Evolutionary conservation across 208 protist genomes (phyloP), one percentile per base, ranked within the genome.

Genomic region (Angomonas deanei): DNA sequence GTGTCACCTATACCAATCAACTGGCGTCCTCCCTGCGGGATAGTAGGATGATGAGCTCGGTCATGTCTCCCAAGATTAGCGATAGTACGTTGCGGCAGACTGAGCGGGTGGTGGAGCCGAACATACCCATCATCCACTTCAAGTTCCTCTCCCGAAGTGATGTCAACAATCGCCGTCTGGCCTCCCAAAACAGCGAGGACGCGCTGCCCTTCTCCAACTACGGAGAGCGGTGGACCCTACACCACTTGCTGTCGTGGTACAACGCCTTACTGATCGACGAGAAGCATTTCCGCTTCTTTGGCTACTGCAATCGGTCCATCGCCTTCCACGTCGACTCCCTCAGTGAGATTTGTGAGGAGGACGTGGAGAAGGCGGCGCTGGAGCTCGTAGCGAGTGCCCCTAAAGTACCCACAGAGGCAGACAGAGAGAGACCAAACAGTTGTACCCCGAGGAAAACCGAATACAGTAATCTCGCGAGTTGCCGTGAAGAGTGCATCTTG

Each of bases 41-140:
- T 42, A 70, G 66, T 49, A 55, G 61, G 58, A 60, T 57, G 24
- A 59, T 64, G 30, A 69, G 52, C 32, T 66, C 50, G 42, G 53
- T 74, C 3, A 26, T 75, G 27, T 68, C 74, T 23, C 68, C 70
- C 11, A 59, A 46, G 38, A 21, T 57, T 0, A 26, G 57, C 23
- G 71, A 77, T 31, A 53, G 39, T 2, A 62, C 60, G 21, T 42
- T 46, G 23, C 58, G 31, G 23, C 59, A 53, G 32, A 64, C 65
- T n/a, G 36, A 53, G 23, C 74, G 78, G 1, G 70, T 83, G 42
- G 68, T 88, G 21, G 78, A 84, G 68, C 59, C 70, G 32, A 47
- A 80, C 58, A 70, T 88, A 8, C 77, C 78, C 30, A 57, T 88
- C 13, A 56, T 88, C 23, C 76, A 74, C 55, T 85, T 85, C 42